Evolutionary conservation across 352 stramenopile genomes (phyloP).

Genomic region (Phytophthora sp.): DNA sequence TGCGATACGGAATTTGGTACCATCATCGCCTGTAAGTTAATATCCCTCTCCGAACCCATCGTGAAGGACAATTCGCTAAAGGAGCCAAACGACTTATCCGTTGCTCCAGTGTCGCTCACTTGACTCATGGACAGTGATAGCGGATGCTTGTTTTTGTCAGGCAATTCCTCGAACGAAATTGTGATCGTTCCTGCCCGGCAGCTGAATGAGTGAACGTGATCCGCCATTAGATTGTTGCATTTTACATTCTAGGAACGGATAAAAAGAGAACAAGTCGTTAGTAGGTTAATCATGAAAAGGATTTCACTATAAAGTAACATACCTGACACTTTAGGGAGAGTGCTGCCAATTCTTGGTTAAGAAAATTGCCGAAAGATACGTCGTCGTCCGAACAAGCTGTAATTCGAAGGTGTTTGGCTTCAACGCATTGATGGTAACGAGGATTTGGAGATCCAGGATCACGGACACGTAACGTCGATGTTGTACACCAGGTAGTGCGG

Average conservation of each 20-base stretch:
- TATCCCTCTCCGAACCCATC: constrained; percentile 42
- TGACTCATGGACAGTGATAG: constrained; percentile 48
- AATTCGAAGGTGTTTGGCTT: constrained; percentile 74
- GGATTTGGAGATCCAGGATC: constrained; percentile 51
- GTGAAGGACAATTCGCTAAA: constrained; percentile 39
- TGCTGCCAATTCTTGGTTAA: constrained; percentile 73
- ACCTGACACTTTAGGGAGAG: constrained; percentile 83
- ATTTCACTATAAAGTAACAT: constrained; percentile 15
- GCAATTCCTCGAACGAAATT: constrained; percentile 85
- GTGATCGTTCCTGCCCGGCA: constrained; percentile 72
- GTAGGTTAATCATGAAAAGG: neutral
- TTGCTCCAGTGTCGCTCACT: constrained; percentile 34
- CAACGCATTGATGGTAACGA: constrained; percentile 76
- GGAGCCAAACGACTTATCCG: constrained; percentile 40
- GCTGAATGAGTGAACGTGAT: constrained; percentile 86
- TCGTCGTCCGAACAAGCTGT: constrained; percentile 67
- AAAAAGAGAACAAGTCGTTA: constrained; percentile 6
- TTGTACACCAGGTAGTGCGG: constrained; percentile 73
- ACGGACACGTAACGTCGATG: constrained; percentile 68
- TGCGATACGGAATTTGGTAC: constrained; percentile 39
- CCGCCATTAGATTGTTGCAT: constrained; percentile 80
- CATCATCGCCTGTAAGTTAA: constrained; percentile 57
- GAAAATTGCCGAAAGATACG: constrained; percentile 83
- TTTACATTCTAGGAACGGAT: constrained; percentile 63
- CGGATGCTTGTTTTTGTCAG: constrained; percentile 55